Evolutionary conservation across 164 flowering plant species (phyloP).

Genomic region (Berberis vulgaris): DNA sequence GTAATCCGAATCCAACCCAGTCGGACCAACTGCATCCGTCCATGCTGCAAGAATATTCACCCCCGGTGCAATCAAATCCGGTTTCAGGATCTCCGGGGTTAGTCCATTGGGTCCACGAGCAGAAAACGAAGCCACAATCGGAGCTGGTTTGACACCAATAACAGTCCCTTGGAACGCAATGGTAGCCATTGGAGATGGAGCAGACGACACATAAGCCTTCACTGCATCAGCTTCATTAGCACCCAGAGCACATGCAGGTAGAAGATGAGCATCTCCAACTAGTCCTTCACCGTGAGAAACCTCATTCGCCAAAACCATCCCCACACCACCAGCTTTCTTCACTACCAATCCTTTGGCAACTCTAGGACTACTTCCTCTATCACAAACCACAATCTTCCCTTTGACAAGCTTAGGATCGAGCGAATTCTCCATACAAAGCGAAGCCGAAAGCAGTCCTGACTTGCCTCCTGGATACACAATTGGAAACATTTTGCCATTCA

Average conservation of each 20-base stretch:
- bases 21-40: slow-evolving; percentile 73
- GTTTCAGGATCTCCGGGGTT: slow-evolving; percentile 67
- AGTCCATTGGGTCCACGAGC: slow-evolving; percentile 71
- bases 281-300: slow-evolving; percentile 63
- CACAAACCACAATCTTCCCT: slow-evolving; percentile 80
- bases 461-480: slow-evolving; percentile 56
- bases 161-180: slow-evolving; percentile 57
- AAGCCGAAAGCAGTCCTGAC: slow-evolving; percentile 43
- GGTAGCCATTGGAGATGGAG: slow-evolving; percentile 40
- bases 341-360: slow-evolving; percentile 79
- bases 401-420: slow-evolving; percentile 42
- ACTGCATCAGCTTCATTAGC: slow-evolving; percentile 50
- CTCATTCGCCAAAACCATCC: slow-evolving; percentile 78
- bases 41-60: slow-evolving; percentile 82
- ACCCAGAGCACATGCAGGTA: slow-evolving; percentile 74
- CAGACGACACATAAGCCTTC: slow-evolving; percentile 39
- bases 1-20: slow-evolving; percentile 49
- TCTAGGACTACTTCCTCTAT: slow-evolving; percentile 62
- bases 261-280: slow-evolving; percentile 71
- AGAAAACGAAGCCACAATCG: slow-evolving; percentile 80
- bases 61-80: slow-evolving; percentile 80
- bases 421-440: slow-evolving; percentile 67
- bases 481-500: slow-evolving; percentile 43
- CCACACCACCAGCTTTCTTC: slow-evolving; percentile 72
- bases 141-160: slow-evolving; percentile 70